A percentile compares a stretch with the other conserved stretches of the same genome.
These are phyloP conservation scores for Lactarius hengduanensis DNA, from an alignment of 768 basidiomycete species.

Conservation along the genomic window DNA sequence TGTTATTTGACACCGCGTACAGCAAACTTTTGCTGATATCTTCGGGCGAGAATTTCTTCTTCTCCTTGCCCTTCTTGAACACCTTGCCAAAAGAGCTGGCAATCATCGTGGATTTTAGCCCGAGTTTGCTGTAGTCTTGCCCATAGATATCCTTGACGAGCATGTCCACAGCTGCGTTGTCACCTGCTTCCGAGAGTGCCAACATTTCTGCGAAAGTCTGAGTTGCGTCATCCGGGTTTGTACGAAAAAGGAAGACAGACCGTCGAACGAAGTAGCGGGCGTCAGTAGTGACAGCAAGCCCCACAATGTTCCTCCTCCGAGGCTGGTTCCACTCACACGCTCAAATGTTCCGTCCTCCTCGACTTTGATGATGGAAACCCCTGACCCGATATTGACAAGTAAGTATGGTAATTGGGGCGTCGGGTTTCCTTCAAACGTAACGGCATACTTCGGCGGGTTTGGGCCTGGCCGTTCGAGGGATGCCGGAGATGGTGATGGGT, in stretches of 20 bases:
- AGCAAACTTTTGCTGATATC: constrained; percentile 94
- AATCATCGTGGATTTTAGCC: constrained; percentile 96
- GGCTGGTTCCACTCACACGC: constrained; percentile 93
- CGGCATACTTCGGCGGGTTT: constrained; percentile 83
- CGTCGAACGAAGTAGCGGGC: constrained; percentile 94
- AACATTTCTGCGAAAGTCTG: constrained; percentile 77
- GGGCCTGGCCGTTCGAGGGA: constrained; percentile 83
- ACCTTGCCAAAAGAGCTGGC: constrained; percentile 99
- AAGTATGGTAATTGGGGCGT: constrained; percentile 91
- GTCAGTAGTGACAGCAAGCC: constrained; percentile 91
- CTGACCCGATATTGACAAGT: constrained; percentile 97
- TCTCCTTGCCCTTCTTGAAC: constrained; percentile 84
- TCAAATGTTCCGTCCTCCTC: constrained; percentile 95
- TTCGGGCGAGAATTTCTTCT: constrained; percentile 78
- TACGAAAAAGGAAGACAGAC: constrained; percentile 51
- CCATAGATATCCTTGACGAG: constrained; percentile 99
- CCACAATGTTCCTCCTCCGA: constrained; percentile 98
- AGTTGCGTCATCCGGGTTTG: constrained; percentile 15
- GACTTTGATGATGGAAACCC: constrained; percentile 96
- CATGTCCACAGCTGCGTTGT: constrained; percentile 96
- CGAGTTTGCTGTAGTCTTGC: constrained; percentile 93
- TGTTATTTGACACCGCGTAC: constrained; percentile 98
- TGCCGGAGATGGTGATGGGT: constrained; percentile 33
- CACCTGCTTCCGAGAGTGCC: constrained; percentile 86
- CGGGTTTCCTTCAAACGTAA: constrained; percentile 82